Conservation (phyloP, 140 eudicot genomes). For the Stevia rebaudiana region DNA sequence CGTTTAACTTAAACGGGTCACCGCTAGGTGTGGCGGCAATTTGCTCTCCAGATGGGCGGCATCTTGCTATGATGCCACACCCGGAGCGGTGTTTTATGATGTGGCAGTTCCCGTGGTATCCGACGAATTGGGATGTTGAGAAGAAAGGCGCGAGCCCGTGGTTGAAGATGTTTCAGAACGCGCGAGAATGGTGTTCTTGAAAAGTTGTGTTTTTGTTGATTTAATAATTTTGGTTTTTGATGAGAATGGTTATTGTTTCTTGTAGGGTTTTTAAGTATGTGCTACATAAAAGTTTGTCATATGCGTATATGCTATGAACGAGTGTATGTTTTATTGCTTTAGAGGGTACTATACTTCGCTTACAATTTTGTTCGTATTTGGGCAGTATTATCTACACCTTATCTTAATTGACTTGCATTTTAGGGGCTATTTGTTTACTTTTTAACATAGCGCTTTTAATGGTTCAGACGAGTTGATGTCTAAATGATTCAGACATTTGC, state of each 20-base stretch:
- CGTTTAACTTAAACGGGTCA: conserved; percentile 87
- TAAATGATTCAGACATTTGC: too few species aligned
- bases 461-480: too few species aligned
- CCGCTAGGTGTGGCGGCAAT: conserved; percentile 91
- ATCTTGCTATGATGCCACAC: conserved; percentile 99
- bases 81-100: conserved; percentile 97
- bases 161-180: conserved; percentile 91
- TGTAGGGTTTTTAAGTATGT: background rate
- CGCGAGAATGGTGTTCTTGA: conserved; percentile 87
- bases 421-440: too few species aligned
- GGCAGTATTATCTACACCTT: too few species aligned
- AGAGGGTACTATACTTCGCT: too few species aligned
- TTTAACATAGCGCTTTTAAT: too few species aligned
- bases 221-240: conserved; percentile 9
- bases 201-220: conserved; percentile 17
- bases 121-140: conserved; percentile 77
- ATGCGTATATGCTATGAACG: background rate
- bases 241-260: conserved; percentile 17
- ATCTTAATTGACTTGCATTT: too few species aligned
- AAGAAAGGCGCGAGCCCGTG: conserved; percentile 95
- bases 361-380: too few species aligned
- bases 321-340: background rate
- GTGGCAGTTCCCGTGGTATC: conserved; percentile 99
- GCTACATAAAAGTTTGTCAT: background rate
- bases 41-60: conserved; percentile 94